Evolutionary conservation across 192 early-diverging fungal species (phyloP), one percentile per base, ranked within the genome.

Genomic region (Chytriomyces sp.): DNA sequence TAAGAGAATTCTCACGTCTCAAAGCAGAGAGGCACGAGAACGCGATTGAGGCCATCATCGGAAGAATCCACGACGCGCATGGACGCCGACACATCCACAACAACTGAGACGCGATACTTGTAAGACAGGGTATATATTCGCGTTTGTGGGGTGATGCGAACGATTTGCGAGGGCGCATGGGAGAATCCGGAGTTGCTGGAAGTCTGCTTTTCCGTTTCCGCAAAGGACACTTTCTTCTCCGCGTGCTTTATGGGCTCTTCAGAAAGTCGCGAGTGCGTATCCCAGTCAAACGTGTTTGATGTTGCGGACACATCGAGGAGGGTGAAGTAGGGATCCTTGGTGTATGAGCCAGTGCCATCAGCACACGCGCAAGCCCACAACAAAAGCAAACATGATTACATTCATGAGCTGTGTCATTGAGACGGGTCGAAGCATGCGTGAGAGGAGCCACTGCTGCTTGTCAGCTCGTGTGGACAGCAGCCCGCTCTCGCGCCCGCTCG

Each of bases 11-110:
- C 7, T 28, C 26, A 80, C 81, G 80, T 80, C 63, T 86, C 84
- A 73, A 83, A 86, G 26, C 77, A 82, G 3, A 72, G 53, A 3
- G 80, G 77, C 6, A 75, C 53, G 30, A 81, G 60, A 4, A 76
- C 72, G 62, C 82, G 74, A 19, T 79, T 77, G 54, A 70, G 25
- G 34, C 70, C 80, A 8, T 70, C 75, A 34, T 44, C 73, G 25
- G 55, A 69, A 7, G 68, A 40, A 70, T 84, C 82, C 2, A 84
- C 75, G 28, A 77, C 68, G 17, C 88, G 81, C 74, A 93, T 84
- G 54, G 87, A 89, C 0, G 91, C 86, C 10, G 81, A 86, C 28
- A 89, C 78, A 73, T 93, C 92, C 40, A 93, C 77, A 55, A 92
- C 76, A 67, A 92, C 87, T 2, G 89, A 87, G 30, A 90, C 77